phyloP scores from a whole-genome alignment of 768 basidiomycete species.

The Russula emetica region DNA sequence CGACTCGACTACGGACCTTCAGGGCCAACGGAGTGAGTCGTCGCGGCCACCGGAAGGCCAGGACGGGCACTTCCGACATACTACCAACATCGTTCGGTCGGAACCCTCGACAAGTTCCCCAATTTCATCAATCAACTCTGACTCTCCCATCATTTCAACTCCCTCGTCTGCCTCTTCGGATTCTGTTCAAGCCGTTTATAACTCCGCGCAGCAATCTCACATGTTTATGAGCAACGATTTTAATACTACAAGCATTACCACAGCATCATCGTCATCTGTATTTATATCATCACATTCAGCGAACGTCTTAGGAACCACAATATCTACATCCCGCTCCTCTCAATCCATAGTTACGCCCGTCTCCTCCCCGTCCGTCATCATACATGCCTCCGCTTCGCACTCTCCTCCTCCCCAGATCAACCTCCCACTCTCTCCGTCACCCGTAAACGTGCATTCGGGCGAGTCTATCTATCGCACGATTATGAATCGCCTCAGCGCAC shows the following conservation, averaged over 20 bases:
- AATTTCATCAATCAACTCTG: not conserved
- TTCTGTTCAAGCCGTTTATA: not conserved
- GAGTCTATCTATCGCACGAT: constrained; percentile 97
- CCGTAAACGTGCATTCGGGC: constrained; percentile 34
- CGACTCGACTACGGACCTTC: not conserved
- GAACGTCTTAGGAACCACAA: constrained; percentile 1
- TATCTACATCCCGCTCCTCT: constrained; percentile 7
- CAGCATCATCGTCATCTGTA: constrained; percentile 19
- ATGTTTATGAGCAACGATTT: constrained; percentile 8
- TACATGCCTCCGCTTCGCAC: constrained; percentile 7
- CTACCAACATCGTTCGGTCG: constrained; percentile 14
- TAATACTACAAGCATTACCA: not conserved
- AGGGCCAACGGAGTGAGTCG: not conserved
- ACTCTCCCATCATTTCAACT: constrained; percentile 3
- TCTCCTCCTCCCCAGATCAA: constrained; percentile 3
- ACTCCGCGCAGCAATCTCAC: constrained; percentile 5
- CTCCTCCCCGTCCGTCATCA: constrained; percentile 24
- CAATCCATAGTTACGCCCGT: not conserved
- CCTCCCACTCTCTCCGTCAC: constrained; percentile 23
- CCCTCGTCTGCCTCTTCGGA: constrained; percentile 6
- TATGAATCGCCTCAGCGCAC: constrained; percentile 81
- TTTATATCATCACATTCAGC: constrained; percentile 7
- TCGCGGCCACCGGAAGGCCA: not conserved
- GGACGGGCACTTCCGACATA: constrained; percentile 20
- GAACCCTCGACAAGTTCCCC: constrained; percentile 7